A percentile compares a stretch with the other conserved stretches of the same genome.
Evolutionary conservation across 176 grass and related monocot species (phyloP).

Genomic region (Carex parvula): DNA sequence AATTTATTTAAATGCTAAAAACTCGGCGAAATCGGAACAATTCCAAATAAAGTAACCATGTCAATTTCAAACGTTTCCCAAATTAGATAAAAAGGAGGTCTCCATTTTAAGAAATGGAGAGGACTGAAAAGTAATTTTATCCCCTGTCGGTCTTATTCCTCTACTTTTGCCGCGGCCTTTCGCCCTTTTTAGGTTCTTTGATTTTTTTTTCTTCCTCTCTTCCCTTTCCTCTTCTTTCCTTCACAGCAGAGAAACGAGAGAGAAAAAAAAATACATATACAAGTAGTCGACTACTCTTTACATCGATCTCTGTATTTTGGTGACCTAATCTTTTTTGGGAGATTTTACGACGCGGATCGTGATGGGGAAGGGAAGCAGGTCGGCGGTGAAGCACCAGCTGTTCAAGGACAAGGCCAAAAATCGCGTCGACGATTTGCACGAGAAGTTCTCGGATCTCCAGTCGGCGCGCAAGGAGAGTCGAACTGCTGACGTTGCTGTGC

Average conservation of each 20-base stretch:
- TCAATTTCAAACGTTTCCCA: background rate
- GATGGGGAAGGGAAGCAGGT: conserved; percentile 48
- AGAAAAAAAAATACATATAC: background rate
- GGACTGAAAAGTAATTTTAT: background rate
- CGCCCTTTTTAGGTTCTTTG: conserved; percentile 29
- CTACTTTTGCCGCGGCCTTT: conserved; percentile 59
- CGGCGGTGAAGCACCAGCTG: conserved; percentile 52
- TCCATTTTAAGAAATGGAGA: background rate
- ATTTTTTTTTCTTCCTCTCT: background rate
- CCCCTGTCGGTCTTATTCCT: conserved; percentile 5
- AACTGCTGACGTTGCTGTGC: conserved; percentile 61
- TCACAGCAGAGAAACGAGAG: conserved; percentile 24
- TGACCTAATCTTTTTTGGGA: conserved; percentile 25
- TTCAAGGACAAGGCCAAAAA: conserved; percentile 88
- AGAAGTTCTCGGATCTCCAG: conserved; percentile 82
- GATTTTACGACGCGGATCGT: conserved; percentile 5
- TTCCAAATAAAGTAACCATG: no score
- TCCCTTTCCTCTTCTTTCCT: background rate
- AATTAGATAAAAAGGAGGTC: background rate
- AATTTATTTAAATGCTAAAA: no score
- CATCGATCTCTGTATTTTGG: conserved; percentile 14
- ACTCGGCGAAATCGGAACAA: no score
- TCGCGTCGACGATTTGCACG: conserved; percentile 80
- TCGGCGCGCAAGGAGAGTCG: conserved; percentile 84
- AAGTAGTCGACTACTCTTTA: background rate